Percentiles rank a stretch among this genome's conserved stretches.
These are phyloP conservation scores for Margaritispora aquatica DNA, from an alignment of 495 filamentous ascomycete genomes.

Conservation along the genomic window DNA sequence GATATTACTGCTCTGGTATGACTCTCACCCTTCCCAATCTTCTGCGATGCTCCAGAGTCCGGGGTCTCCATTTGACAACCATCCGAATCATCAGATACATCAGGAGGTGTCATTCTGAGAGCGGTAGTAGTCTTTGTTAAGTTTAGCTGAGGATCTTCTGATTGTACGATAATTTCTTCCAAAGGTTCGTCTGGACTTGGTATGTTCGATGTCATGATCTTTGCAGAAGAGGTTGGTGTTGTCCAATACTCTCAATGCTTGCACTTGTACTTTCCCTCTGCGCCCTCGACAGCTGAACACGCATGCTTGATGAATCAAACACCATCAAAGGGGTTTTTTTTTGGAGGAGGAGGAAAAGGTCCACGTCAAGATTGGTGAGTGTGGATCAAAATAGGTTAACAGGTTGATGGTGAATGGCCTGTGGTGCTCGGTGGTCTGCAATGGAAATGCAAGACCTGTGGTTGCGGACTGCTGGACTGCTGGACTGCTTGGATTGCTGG, in stretches of 20 bases:
- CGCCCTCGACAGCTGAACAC: slow-evolving; percentile 15
- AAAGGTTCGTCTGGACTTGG: slow-evolving; percentile 15
- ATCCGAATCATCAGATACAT: slow-evolving; percentile 3
- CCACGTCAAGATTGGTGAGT: not conserved
- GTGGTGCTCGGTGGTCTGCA: too few relatives aligned
- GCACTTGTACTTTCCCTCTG: slow-evolving; percentile 19
- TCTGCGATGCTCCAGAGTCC: slow-evolving; percentile 6
- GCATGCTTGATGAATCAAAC: slow-evolving; percentile 15
- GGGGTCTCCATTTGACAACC: slow-evolving; percentile 5
- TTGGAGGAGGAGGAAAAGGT: not conserved
- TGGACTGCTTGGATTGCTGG: not conserved
- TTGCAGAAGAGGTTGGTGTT: not conserved
- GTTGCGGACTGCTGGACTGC: not conserved
- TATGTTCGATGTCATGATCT: slow-evolving; percentile 14
- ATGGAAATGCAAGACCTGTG: not conserved
- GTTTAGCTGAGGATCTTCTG: slow-evolving; percentile 17
- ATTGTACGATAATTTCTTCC: slow-evolving; percentile 21
- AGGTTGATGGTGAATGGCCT: not conserved
- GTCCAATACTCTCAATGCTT: slow-evolving; percentile 11
- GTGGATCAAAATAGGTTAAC: not conserved
- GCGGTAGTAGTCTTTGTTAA: slow-evolving; percentile 20
- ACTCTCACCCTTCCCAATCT: slow-evolving; percentile 1
- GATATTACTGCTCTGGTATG: slow-evolving; percentile 21
- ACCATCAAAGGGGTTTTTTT: slow-evolving; percentile 4
- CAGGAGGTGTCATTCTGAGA: slow-evolving; percentile 10